phyloP scores from a whole-genome alignment of 257 asterid genomes.

The Solanum gracilifrons region DNA sequence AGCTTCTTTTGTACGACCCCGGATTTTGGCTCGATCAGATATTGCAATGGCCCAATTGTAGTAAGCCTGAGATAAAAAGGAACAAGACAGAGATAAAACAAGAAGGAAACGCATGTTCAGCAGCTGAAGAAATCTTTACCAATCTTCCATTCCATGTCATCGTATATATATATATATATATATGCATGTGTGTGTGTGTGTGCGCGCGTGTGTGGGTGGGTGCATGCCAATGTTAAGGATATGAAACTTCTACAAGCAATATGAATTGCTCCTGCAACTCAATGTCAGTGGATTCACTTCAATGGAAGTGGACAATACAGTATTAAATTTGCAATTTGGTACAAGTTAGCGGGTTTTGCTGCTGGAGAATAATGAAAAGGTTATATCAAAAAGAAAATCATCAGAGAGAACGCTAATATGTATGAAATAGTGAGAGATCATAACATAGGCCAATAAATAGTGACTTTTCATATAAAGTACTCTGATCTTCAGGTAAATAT shows the following conservation, averaged over 20 bases:
- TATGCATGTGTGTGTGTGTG: background rate
- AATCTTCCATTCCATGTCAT: background rate
- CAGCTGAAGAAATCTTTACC: background rate
- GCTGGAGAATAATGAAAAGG: background rate
- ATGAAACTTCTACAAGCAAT: background rate
- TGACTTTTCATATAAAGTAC: background rate
- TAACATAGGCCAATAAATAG: background rate
- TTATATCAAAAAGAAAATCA: background rate
- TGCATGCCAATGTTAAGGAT: background rate
- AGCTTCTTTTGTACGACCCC: constrained; percentile 99
- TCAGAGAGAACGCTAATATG: background rate
- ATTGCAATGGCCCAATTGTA: constrained; percentile 99
- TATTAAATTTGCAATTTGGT: background rate
- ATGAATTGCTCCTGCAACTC: background rate
- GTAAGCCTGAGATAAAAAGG: constrained; percentile 48
- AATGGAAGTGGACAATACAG: background rate
- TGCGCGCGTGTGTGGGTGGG: background rate
- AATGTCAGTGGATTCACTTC: background rate
- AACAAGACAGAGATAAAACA: background rate
- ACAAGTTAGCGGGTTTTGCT: background rate
- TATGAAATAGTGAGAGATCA: background rate
- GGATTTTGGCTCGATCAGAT: constrained; percentile 96
- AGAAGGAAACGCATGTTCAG: background rate
- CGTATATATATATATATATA: background rate
- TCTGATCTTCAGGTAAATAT: background rate